A percentile compares a stretch with the other conserved stretches of the same genome.
phyloP scores from a whole-genome alignment of 1,284 basidiomycete species.

The Papiliotrema nemorosa region DNA sequence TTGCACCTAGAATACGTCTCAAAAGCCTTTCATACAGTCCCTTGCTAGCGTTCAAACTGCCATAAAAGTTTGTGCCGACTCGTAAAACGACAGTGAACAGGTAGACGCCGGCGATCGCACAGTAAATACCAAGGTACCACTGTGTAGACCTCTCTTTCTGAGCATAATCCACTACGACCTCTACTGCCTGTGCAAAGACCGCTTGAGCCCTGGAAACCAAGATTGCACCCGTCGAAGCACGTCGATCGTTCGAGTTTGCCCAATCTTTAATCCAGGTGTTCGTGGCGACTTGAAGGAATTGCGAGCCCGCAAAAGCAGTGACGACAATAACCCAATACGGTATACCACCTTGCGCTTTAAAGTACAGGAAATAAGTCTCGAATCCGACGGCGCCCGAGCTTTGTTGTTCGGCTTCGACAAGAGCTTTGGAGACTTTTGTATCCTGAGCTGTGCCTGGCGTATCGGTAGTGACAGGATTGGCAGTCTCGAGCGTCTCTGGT shows the following conservation, averaged over 20 bases:
- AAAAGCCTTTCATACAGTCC: conserved; percentile 39
- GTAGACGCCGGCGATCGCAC: conserved; percentile 36
- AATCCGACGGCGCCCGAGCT: conserved; percentile 35
- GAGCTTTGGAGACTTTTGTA: conserved; percentile 35
- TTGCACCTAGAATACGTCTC: conserved; percentile 44
- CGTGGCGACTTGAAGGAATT: conserved; percentile 42
- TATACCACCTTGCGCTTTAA: conserved; percentile 34
- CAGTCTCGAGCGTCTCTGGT: conserved; percentile 56
- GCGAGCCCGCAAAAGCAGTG: conserved; percentile 36
- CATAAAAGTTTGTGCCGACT: conserved; percentile 38
- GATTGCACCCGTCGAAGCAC: too few relatives aligned
- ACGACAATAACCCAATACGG: conserved; percentile 40
- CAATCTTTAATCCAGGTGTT: conserved; percentile 49
- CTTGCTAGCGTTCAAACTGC: conserved; percentile 38
- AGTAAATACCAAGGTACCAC: conserved; percentile 44
- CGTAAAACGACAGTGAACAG: conserved; percentile 38
- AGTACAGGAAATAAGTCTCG: conserved; percentile 41
- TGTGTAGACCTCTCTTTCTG: conserved; percentile 18
- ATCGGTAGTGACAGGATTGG: conserved; percentile 27
- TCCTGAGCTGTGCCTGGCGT: conserved; percentile 12
- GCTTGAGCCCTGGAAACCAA: background rate
- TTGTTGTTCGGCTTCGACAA: conserved; percentile 42
- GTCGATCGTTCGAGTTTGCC: conserved; percentile 31
- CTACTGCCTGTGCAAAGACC: background rate
- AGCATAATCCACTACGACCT: background rate